phyloP scores from a whole-genome alignment of 2,329 filamentous ascomycete genomes.

The Verticillium dahliae region DNA sequence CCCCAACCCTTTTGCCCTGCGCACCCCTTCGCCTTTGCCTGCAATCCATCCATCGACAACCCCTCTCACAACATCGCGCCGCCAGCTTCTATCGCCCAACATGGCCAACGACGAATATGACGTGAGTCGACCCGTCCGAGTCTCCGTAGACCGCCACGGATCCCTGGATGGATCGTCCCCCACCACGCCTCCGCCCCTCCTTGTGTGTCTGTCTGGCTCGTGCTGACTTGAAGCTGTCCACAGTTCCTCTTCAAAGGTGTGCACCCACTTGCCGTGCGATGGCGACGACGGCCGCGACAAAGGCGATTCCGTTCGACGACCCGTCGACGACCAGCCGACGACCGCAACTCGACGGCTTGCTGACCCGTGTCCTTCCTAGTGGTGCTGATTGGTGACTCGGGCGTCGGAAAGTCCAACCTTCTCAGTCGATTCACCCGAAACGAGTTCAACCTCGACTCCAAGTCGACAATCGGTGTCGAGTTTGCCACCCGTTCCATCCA shows the following conservation, averaged over 20 bases:
- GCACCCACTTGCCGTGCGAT: slow-evolving; percentile 19
- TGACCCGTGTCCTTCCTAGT: slow-evolving; percentile 48
- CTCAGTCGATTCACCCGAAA: slow-evolving; percentile 99
- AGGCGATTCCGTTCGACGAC: slow-evolving; percentile 1
- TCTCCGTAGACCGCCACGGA: not conserved
- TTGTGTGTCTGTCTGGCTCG: slow-evolving; percentile 1
- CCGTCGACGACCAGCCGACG: slow-evolving; percentile 5
- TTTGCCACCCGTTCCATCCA: slow-evolving; percentile 98
- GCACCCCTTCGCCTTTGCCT: slow-evolving; percentile 8
- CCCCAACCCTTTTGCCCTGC: not conserved
- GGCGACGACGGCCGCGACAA: slow-evolving; percentile 5
- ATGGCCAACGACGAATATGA: slow-evolving; percentile 99
- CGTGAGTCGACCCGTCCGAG: slow-evolving; percentile 53
- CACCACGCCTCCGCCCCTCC: slow-evolving; percentile 9
- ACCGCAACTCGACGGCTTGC: slow-evolving; percentile 5
- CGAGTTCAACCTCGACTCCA: slow-evolving; percentile 99
- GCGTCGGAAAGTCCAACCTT: slow-evolving; percentile 99
- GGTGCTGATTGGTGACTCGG: slow-evolving; percentile 97
- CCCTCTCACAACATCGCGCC: slow-evolving; percentile 8
- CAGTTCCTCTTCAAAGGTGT: slow-evolving; percentile 99
- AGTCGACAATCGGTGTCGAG: slow-evolving; percentile 99
- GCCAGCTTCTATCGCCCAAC: slow-evolving; percentile 28
- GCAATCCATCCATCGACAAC: slow-evolving; percentile 12
- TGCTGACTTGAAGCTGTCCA: slow-evolving; percentile 12
- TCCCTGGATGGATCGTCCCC: slow-evolving; percentile 6